Percentiles rank a stretch among this genome's conserved stretches.
phyloP scores from a whole-genome alignment of 345 rosid genomes.

The Ceriops tagal region DNA sequence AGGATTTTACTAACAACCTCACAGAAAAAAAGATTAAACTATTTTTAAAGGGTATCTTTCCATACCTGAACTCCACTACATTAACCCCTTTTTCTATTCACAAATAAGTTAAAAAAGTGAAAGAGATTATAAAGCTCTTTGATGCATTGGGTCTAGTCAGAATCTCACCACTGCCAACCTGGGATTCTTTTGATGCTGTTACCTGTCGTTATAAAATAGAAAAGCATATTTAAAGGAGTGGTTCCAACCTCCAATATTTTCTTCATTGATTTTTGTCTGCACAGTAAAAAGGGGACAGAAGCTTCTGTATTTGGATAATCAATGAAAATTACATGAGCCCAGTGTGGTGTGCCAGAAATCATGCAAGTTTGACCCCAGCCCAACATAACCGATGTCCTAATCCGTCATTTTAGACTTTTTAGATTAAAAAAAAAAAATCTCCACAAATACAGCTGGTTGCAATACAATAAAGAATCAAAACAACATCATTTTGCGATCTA shows the following conservation, averaged over 20 bases:
- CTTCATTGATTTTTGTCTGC: conserved; percentile 21
- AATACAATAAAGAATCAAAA: conserved; percentile 54
- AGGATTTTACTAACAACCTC: conserved; percentile 31
- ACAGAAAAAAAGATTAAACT: conserved; percentile 10
- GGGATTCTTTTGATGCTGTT: conserved; percentile 50
- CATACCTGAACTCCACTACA: conserved; percentile 49
- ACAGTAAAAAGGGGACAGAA: conserved; percentile 27
- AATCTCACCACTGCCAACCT: conserved; percentile 59
- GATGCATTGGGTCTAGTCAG: conserved; percentile 56
- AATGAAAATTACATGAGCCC: conserved; percentile 28
- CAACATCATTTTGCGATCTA: conserved; percentile 43
- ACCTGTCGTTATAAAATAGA: not conserved
- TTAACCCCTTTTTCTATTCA: conserved; percentile 10
- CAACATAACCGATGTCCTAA: conserved; percentile 38
- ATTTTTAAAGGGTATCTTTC: conserved; percentile 37
- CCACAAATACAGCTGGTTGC: conserved; percentile 79
- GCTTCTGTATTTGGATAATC: conserved; percentile 35
- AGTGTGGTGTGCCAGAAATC: conserved; percentile 36
- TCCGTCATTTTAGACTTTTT: conserved; percentile 48
- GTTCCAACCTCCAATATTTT: conserved; percentile 35
- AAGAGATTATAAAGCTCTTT: conserved; percentile 26
- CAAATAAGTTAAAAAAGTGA: conserved; percentile 10
- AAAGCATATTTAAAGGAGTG: conserved; percentile 18
- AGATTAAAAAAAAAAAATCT: not conserved
- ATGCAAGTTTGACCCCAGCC: conserved; percentile 39